Conservation (phyloP, 495 filamentous ascomycete genomes). For the Talaromyces stipitatus region DNA sequence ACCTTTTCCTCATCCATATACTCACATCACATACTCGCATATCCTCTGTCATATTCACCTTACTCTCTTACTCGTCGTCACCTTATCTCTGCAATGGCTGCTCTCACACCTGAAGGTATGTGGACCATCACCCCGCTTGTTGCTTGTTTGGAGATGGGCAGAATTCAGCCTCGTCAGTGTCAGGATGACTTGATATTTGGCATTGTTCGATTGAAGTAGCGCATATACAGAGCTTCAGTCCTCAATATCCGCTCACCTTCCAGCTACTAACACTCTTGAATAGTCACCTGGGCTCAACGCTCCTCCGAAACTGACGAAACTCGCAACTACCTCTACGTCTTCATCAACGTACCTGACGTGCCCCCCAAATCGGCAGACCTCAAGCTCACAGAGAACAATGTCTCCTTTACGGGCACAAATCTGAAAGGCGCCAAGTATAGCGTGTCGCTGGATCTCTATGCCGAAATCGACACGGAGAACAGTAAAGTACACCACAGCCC, state of each 20-base stretch:
- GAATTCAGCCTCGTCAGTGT: constrained; percentile 1
- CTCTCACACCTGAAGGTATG: constrained; percentile 15
- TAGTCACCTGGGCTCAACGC: constrained; percentile 97
- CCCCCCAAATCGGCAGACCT: constrained; percentile 60
- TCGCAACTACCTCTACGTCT: constrained; percentile 91
- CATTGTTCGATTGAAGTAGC: background rate
- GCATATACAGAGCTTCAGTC: background rate
- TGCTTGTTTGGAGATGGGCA: background rate
- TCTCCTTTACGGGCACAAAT: constrained; percentile 75
- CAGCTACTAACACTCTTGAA: background rate
- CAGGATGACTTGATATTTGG: background rate
- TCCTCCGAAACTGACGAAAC: constrained; percentile 69
- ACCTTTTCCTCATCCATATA: background rate
- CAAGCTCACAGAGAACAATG: constrained; percentile 65
- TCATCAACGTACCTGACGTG: constrained; percentile 79
- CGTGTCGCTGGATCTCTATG: constrained; percentile 83
- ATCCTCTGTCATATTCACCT: background rate
- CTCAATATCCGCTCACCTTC: background rate
- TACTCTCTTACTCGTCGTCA: background rate
- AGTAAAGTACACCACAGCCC: constrained; percentile 77
- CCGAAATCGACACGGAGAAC: constrained; percentile 76
- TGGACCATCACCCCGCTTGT: constrained; percentile 3
- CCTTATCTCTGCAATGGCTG: background rate
- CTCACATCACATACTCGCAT: background rate
- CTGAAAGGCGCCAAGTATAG: constrained; percentile 77